Percentiles rank a stretch among this genome's conserved stretches.
Conservation (phyloP, 1,139 yeast species). For the Geotrichum restrictum region DNA sequence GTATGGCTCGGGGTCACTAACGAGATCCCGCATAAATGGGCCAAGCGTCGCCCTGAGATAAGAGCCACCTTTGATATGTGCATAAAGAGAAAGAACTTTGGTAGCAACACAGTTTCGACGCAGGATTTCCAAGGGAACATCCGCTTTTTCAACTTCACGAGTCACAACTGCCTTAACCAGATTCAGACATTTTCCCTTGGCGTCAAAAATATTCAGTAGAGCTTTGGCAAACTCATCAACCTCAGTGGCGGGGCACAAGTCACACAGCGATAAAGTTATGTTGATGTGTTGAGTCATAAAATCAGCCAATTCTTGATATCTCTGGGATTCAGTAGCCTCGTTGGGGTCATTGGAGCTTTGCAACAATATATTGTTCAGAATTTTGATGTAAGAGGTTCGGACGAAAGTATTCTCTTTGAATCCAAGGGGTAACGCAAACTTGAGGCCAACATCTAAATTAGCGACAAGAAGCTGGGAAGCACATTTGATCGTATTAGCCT, state of each 20-base stretch:
- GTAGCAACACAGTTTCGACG: constrained; percentile 83
- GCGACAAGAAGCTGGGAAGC: constrained; percentile 66
- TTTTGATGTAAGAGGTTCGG: constrained; percentile 69
- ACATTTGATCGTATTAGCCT: constrained; percentile 64
- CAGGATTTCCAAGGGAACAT: constrained; percentile 66
- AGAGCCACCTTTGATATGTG: constrained; percentile 59
- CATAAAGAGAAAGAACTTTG: constrained; percentile 65
- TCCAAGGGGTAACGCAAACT: constrained; percentile 73
- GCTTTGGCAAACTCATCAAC: constrained; percentile 73
- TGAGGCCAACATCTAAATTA: constrained; percentile 74
- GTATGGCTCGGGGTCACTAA: constrained; percentile 50
- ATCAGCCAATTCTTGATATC: constrained; percentile 35
- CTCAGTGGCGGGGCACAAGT: constrained; percentile 58
- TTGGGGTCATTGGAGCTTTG: constrained; percentile 34
- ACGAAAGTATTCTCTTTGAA: constrained; percentile 64
- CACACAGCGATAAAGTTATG: constrained; percentile 30
- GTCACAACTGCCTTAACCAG: constrained; percentile 56
- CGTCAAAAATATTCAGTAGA: constrained; percentile 55
- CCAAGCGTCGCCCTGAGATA: constrained; percentile 54
- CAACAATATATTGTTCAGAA: constrained; percentile 63
- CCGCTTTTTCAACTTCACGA: constrained; percentile 59
- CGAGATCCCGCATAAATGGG: constrained; percentile 55
- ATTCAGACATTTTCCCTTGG: constrained; percentile 52
- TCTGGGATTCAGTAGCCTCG: constrained; percentile 32
- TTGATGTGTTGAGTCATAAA: constrained; percentile 24